These are phyloP conservation scores for Herpomyces periplanetae DNA, from an alignment of 2,329 filamentous ascomycete species.

Conservation along the genomic window DNA sequence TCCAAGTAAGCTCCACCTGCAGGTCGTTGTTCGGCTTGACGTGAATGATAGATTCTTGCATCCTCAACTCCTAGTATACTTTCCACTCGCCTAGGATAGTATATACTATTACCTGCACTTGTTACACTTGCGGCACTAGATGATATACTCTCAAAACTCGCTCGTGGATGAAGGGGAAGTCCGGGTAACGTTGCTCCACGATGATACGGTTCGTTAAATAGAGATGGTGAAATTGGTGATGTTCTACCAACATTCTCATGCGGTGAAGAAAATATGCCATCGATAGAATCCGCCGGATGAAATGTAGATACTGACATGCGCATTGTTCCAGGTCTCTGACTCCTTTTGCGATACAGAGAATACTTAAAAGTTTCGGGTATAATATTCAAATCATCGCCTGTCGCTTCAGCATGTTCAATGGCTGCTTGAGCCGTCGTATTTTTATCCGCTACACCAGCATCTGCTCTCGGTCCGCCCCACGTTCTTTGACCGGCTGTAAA, in stretches of 20 bases:
- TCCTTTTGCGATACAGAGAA: conserved; percentile 7
- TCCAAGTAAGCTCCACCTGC: conserved; percentile 10
- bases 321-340: conserved; percentile 11
- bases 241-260: conserved; percentile 34
- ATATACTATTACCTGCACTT: conserved; percentile 18
- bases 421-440: conserved; percentile 39
- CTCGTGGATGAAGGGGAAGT: conserved; percentile 13
- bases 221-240: background rate
- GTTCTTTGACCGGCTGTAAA: conserved; percentile 76
- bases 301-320: conserved; percentile 8
- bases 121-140: conserved; percentile 16
- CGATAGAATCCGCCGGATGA: conserved; percentile 19
- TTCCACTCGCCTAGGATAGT: conserved; percentile 25
- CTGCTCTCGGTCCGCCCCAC: conserved; percentile 71
- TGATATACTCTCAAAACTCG: conserved; percentile 27
- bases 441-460: conserved; percentile 39
- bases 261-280: too few relatives aligned
- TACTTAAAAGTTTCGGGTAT: conserved; percentile 46
- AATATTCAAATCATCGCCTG: conserved; percentile 59
- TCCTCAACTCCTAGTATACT: conserved; percentile 44
- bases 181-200: too few relatives aligned
- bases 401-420: conserved; percentile 35
- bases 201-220: too few relatives aligned
- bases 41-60: conserved; percentile 13
- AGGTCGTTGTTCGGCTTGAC: conserved; percentile 13